Evolutionary conservation across 768 basidiomycete species (phyloP).

Genomic region (Royoungia palumana): DNA sequence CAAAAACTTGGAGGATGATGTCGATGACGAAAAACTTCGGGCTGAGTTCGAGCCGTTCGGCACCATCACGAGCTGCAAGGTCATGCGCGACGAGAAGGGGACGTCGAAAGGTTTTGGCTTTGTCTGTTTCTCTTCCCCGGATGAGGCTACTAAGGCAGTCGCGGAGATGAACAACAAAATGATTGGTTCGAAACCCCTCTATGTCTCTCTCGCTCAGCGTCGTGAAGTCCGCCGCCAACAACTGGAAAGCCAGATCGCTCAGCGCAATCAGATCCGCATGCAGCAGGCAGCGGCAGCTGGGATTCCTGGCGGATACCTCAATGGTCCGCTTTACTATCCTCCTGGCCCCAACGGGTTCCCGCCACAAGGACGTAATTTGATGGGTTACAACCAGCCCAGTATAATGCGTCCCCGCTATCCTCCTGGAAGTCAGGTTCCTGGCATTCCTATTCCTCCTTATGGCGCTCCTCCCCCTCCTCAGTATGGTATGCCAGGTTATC

Average conservation of each 20-base stretch:
- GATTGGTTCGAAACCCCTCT: constrained; percentile 97
- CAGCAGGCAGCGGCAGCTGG: constrained; percentile 89
- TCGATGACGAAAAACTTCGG: constrained; percentile 96
- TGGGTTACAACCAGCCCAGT: constrained; percentile 78
- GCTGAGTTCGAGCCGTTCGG: constrained; percentile 96
- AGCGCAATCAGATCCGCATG: constrained; percentile 93
- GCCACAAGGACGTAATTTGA: constrained; percentile 65
- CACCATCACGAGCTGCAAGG: constrained; percentile 96
- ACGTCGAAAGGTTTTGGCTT: constrained; percentile 97
- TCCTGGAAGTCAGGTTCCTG: constrained; percentile 68
- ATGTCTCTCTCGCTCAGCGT: constrained; percentile 97
- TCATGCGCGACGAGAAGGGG: constrained; percentile 96
- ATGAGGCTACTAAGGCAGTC: constrained; percentile 98
- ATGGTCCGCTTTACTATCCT: constrained; percentile 66
- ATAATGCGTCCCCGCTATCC: constrained; percentile 86
- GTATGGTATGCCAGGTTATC: constrained; percentile 70
- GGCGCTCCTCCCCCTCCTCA: constrained; percentile 72
- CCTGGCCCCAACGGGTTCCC: constrained; percentile 74
- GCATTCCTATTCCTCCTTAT: constrained; percentile 78
- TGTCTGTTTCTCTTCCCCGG: constrained; percentile 97
- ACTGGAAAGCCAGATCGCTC: constrained; percentile 97
- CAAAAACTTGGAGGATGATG: constrained; percentile 98
- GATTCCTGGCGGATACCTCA: constrained; percentile 56
- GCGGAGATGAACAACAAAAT: constrained; percentile 99
- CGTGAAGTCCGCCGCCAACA: constrained; percentile 98